Percentiles rank a stretch among this genome's conserved stretches.
Evolutionary conservation across 768 basidiomycete species (phyloP).

Genomic region (Mycena amicta): DNA sequence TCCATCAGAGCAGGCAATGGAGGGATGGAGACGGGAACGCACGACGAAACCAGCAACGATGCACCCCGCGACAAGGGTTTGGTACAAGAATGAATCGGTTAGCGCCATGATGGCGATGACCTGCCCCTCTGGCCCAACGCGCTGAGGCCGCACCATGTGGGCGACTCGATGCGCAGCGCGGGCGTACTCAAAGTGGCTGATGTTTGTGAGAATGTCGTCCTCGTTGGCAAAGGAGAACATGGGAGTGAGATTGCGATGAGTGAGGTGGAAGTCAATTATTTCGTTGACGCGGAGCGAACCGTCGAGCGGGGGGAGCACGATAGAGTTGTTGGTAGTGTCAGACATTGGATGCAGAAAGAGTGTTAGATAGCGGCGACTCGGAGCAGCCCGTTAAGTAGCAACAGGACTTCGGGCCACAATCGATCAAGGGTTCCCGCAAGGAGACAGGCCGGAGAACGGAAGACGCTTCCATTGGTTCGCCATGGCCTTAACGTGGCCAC

Average conservation of each 20-base stretch:
- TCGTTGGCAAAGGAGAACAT: conserved; percentile 28
- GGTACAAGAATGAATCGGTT: conserved; percentile 40
- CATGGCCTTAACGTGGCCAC: too few species aligned
- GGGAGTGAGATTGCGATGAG: not conserved
- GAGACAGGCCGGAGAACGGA: too few species aligned
- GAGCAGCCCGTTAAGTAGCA: too few species aligned
- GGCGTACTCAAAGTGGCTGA: conserved; percentile 46
- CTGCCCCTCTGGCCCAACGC: conserved; percentile 29
- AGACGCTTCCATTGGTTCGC: too few species aligned
- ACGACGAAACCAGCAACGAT: conserved; percentile 40
- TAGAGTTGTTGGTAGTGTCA: not conserved
- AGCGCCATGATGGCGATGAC: conserved; percentile 40
- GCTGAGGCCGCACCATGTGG: conserved; percentile 36
- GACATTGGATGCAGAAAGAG: too few species aligned
- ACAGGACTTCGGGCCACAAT: too few species aligned
- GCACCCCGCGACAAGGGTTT: conserved; percentile 41
- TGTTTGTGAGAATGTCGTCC: conserved; percentile 20
- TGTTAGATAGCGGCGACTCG: too few species aligned
- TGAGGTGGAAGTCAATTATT: not conserved
- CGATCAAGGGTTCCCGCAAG: too few species aligned
- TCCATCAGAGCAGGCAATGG: not conserved
- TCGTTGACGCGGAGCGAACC: not conserved
- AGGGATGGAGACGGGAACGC: too few species aligned
- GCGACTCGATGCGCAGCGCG: conserved; percentile 48
- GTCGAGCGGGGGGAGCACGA: not conserved